These are phyloP conservation scores for Metarhizium humberi DNA, from an alignment of 2,329 filamentous ascomycete genomes.

Conservation along the genomic window DNA sequence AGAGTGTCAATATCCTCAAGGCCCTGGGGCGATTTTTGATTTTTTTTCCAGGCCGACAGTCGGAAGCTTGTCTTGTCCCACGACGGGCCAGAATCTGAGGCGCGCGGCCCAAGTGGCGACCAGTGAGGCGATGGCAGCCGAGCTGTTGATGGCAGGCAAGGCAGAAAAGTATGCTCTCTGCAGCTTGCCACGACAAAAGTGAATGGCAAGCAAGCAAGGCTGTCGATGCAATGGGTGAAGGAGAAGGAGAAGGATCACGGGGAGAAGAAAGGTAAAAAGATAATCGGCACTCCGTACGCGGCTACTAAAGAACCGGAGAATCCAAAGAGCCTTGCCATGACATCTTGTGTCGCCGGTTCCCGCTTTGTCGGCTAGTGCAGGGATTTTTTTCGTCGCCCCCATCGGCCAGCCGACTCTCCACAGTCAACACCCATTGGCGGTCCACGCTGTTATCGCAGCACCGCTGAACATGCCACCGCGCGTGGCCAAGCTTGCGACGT, in stretches of 20 bases:
- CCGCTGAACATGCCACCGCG: too few relatives aligned
- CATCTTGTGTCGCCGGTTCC: conserved; percentile 1
- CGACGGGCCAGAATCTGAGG: neutral
- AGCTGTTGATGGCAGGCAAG: neutral
- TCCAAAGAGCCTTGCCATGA: neutral
- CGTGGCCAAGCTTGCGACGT: too few relatives aligned
- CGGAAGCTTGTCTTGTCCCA: neutral
- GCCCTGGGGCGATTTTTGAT: too few relatives aligned
- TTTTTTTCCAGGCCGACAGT: too few relatives aligned
- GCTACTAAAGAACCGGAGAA: neutral
- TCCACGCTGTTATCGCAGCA: neutral
- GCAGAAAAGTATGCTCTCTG: neutral
- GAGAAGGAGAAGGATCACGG: neutral
- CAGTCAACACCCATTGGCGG: neutral
- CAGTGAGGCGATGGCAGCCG: neutral
- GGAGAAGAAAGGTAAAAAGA: neutral
- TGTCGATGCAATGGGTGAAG: neutral
- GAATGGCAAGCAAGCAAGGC: neutral
- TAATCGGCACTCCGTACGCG: neutral
- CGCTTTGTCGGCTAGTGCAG: conserved; percentile 5
- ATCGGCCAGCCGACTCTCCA: neutral
- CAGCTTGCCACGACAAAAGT: neutral
- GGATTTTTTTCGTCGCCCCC: neutral
- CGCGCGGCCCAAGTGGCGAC: too few relatives aligned
- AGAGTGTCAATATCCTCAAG: too few relatives aligned